Base-by-base conservation (phyloP, 2,329 filamentous ascomycete genomes). In the Aspergillus felis region DNA sequence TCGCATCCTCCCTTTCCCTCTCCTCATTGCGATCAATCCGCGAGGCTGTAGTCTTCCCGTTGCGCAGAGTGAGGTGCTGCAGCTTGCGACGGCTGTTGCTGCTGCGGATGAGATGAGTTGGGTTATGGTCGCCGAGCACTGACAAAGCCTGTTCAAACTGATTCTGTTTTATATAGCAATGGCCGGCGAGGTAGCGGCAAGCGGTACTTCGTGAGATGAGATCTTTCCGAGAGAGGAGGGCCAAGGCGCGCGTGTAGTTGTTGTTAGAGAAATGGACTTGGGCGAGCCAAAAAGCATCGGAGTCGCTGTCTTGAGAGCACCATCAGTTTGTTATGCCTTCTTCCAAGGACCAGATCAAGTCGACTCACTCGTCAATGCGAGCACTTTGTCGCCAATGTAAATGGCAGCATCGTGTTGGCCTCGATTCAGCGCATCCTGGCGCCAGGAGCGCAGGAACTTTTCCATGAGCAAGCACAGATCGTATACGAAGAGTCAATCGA, bases 281-380 rank as follows among this genome's bases (percentile, higher is more conserved):
- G n/a, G 94, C 94, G 47, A 99, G 87, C 89, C 92, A 97, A 71
- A 96, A 96, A 44, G 92, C 93, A 74, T 99, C 94, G 63, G 91
- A 88, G 69, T 96, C 92, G 73, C 93, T 90, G 70, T 92, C 94
- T 97, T 46, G 35, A 17, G 20, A 49, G 52, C 5, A 29, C 46
- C 46, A 27, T 20, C 20, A 55, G 46, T 60, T 54, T 59, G 1
- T 44, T 61, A 48, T 17, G 20, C 28, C 6, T 20, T 22, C 54
- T 12, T 24, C 20, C 22, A 24, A 24, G 41, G 49, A 38, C 10
- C 35, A 35, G 25, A 20, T 27, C 38, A 20, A 47, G 29, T 14
- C n/a, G 29, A 76, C 85, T 64, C 76, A 97, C 93, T 91, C 41
- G 93, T 97, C 70, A 99, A 81, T 57, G 94, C 94, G 57, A 97